Evolutionary conservation across 441 rosid species (phyloP), one percentile per base, ranked within the genome.

Genomic region (Francoa sonchifolia): DNA sequence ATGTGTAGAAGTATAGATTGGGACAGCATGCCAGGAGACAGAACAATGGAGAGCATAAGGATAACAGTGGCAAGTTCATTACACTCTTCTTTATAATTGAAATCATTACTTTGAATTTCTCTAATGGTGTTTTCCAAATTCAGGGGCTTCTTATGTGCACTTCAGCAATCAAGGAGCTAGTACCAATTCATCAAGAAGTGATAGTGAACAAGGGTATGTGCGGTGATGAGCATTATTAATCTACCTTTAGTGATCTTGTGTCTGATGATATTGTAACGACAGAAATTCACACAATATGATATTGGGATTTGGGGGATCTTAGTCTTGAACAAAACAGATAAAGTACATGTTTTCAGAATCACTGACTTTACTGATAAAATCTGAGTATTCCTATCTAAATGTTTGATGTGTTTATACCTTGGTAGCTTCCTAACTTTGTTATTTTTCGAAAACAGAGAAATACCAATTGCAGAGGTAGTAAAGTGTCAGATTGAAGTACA

Each of bases 1-100:
- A 35, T 55, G 10, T 42, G 59, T 52, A 89, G 97, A 89, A 89
- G 62, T 84, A 84, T 59, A 77, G 95, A 47, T 57, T 84, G 10
- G 92, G 97, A 42, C 81, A 71, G 62, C 90, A 76, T 36, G 47
- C 68, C 2, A 55, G 56, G 22, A 81, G 61, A 59, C 85, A 65
- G 36, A 52, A 33, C 14, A 1, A 38, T 22, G 75, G 69, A 2
- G 76, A 65, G 27, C 61, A 47, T 42, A 55, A 62, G 22, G 77
- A 73, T 14, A 63, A 60, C 35, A 55, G 44, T 55, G 79, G 88
- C 73, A 36, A 53, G 63, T 14, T n/a, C 31, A n/a, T 0, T 21
- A 5, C 9, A 18, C n/a, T 3, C 20, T 32, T 18, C 9, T 10
- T 17, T 9, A 29, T 15, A 5, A 19, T 17, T 18, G 36, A 10